A percentile compares a stretch with the other conserved stretches of the same genome.
phyloP scores from a whole-genome alignment of 345 rosid genomes.

The Citrus maxima region DNA sequence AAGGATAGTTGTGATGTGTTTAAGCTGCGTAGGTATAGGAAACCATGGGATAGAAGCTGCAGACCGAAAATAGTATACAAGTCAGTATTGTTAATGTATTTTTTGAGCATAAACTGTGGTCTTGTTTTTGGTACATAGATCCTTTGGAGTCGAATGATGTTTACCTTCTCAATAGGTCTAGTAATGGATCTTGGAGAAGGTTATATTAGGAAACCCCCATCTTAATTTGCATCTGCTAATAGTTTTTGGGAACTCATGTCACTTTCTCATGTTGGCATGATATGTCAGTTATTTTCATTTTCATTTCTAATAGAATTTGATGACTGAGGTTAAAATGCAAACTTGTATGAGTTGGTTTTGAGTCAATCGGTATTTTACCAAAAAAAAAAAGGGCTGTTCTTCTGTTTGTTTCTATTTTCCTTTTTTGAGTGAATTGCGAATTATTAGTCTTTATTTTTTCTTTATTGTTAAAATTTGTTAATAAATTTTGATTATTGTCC shows the following conservation, averaged over 20 bases:
- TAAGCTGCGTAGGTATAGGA: not conserved
- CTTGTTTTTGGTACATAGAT: not conserved
- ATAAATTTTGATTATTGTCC: conserved; percentile 4
- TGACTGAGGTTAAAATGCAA: not conserved
- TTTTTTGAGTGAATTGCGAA: not conserved
- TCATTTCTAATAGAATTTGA: not conserved
- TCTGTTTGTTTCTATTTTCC: not conserved
- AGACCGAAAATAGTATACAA: not conserved
- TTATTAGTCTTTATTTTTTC: not conserved
- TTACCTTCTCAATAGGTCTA: not conserved
- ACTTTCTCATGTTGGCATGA: not conserved
- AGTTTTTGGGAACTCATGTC: not conserved
- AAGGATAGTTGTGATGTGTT: not conserved
- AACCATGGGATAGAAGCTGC: not conserved
- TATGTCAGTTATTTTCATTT: not conserved
- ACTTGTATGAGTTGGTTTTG: not conserved
- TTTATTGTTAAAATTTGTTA: not conserved
- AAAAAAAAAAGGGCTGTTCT: not conserved
- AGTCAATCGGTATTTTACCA: not conserved
- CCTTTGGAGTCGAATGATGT: not conserved
- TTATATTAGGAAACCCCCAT: not conserved
- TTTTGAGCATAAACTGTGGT: not conserved
- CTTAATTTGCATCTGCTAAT: not conserved
- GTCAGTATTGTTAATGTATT: not conserved
- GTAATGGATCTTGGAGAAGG: not conserved